Base-by-base conservation (phyloP, 2,329 filamentous ascomycete species). In the Aureobasidium namibiae region DNA sequence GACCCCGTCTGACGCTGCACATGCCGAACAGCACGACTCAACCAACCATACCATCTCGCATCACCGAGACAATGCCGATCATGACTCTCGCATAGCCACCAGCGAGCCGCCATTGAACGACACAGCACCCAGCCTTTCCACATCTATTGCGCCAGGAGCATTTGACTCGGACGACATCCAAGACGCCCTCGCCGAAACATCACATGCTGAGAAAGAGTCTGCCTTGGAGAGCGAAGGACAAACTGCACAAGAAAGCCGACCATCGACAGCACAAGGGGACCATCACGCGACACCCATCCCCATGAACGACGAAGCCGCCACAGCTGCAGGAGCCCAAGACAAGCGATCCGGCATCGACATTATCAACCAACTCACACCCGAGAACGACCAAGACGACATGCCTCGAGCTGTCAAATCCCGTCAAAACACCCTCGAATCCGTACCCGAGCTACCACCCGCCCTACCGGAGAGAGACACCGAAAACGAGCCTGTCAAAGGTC, bases 401-500 rank as follows among this genome's bases (percentile, higher is more conserved):
- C 34, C 46, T 29, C 49, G 49, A 23, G 23, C 58, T 23, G 18
- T 11, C 21, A 23, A 41, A 16, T 52, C 57, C 14, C 48, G 41
- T 4, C 36, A 41, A 26, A 49, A 56, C 34, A 52, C 52, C 18
- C 52, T 61, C 11, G 33, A 61, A 31, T 57, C 61, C 10, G 48
- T 59, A 13, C 53, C 53, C 33, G 49, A 60, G 26, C 45, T 61
- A 66, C 65, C 63, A 48, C 65, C 58, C 57, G 57, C 57, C 18
- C 53, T 58, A 10, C 61, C 63, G 16, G 61, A 65, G 29, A 65
- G 67, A 50, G 45, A 61, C 6, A 50, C 24, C 31, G n/a, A 38
- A 0, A 33, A 48, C 11, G 42, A 48, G 18, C 72, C 69, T 34
- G 66, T 78, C 84, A 84, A 86, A 72, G 90, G 88, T 65, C 81